These are phyloP conservation scores for Fonsecaea nubica DNA, from an alignment of 2,329 filamentous ascomycete genomes.

Conservation along the genomic window DNA sequence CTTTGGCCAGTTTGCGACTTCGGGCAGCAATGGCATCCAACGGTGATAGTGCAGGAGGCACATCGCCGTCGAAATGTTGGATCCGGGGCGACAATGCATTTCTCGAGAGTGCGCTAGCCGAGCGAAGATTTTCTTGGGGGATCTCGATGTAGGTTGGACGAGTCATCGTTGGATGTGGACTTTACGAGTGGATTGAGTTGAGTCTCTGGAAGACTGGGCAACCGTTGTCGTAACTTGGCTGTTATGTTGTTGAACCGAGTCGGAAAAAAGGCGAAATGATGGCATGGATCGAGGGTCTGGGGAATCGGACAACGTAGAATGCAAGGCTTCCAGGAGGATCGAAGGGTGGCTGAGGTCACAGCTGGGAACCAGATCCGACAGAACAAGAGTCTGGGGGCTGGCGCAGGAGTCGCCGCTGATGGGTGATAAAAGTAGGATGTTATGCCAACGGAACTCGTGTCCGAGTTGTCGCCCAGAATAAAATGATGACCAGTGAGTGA, in stretches of 20 bases:
- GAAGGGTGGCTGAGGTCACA: constrained; percentile 19
- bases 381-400: constrained; percentile 16
- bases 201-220: not conserved
- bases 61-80: constrained; percentile 74
- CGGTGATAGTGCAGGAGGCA: constrained; percentile 88
- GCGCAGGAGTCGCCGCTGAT: constrained; percentile 18
- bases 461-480: constrained; percentile 10
- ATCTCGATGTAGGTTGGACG: constrained; percentile 66
- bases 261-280: constrained; percentile 15
- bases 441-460: not conserved
- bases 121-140: constrained; percentile 45
- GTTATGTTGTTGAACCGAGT: constrained; percentile 5
- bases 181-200: not conserved
- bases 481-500: constrained; percentile 17
- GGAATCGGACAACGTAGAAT: constrained; percentile 7
- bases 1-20: constrained; percentile 82
- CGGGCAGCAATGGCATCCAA: constrained; percentile 95
- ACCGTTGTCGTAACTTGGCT: not conserved
- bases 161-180: constrained; percentile 15
- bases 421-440: constrained; percentile 12
- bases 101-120: constrained; percentile 45
- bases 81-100: constrained; percentile 74
- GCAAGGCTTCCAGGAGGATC: not conserved
- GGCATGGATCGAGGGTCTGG: constrained; percentile 20
- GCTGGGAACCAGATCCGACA: not conserved